Percentiles rank a stretch among this genome's conserved stretches.
Evolutionary conservation across 2,329 filamentous ascomycete species (phyloP).

Genomic region (Penicillium sp.): DNA sequence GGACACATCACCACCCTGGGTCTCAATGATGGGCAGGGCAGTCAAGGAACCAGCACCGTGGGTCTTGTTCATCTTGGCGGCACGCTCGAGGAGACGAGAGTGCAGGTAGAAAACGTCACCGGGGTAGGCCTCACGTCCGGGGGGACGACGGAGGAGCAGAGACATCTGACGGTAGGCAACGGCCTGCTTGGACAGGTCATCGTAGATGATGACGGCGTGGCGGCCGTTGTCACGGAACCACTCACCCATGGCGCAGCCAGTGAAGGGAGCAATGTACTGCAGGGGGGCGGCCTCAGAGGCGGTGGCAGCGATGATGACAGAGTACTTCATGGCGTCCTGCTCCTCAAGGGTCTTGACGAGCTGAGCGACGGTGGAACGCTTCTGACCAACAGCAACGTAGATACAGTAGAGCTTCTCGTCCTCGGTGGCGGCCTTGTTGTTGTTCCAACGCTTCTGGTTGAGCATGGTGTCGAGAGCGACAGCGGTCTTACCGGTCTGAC

Average conservation of each 20-base stretch:
- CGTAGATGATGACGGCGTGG: slow-evolving; percentile 87
- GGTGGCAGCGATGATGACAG: slow-evolving; percentile 87
- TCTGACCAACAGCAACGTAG: slow-evolving; percentile 99
- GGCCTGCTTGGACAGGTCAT: slow-evolving; percentile 97
- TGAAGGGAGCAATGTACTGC: slow-evolving; percentile 93
- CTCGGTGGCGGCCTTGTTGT: slow-evolving; percentile 73
- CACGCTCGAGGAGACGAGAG: slow-evolving; percentile 98
- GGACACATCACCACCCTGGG: slow-evolving; percentile 99
- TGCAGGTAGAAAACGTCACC: slow-evolving; percentile 99
- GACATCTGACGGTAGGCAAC: slow-evolving; percentile 99
- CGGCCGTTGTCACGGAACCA: slow-evolving; percentile 80
- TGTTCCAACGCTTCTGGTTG: slow-evolving; percentile 99
- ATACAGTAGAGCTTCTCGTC: slow-evolving; percentile 99
- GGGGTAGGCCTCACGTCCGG: slow-evolving; percentile 98
- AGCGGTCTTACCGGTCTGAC: slow-evolving; percentile 99
- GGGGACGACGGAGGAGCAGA: slow-evolving; percentile 92
- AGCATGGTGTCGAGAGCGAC: slow-evolving; percentile 97
- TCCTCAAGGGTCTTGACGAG: slow-evolving; percentile 99
- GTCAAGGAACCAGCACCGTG: slow-evolving; percentile 95
- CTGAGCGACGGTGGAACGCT: slow-evolving; percentile 98
- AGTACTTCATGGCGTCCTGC: slow-evolving; percentile 99
- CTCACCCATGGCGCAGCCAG: slow-evolving; percentile 65
- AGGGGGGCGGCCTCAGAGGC: slow-evolving; percentile 95
- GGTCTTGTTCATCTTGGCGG: slow-evolving; percentile 97
- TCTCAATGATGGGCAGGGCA: slow-evolving; percentile 97